Evolutionary conservation across 1,139 yeast genomes (phyloP).

Genomic region (Kurtzmaniella quercitrusa): DNA sequence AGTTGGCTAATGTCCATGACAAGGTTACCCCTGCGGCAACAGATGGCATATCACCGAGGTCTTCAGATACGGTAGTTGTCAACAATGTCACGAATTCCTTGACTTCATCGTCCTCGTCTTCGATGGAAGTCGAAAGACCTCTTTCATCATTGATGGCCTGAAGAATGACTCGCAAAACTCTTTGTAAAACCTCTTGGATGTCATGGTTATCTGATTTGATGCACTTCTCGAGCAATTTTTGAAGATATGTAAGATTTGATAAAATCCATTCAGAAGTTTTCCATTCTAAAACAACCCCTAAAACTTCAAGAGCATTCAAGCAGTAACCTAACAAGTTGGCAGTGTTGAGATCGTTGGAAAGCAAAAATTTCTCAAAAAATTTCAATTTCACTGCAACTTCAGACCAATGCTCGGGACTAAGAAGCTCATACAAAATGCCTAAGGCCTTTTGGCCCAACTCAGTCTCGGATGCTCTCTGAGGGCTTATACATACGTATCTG

Average conservation of each 20-base stretch:
- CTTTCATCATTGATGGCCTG: slow-evolving; percentile 54
- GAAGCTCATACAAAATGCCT: slow-evolving; percentile 65
- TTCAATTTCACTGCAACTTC: slow-evolving; percentile 80
- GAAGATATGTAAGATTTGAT: slow-evolving; percentile 62
- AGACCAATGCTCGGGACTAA: slow-evolving; percentile 76
- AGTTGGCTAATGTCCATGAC: slow-evolving; percentile 76
- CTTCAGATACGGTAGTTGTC: slow-evolving; percentile 73
- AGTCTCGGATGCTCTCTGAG: slow-evolving; percentile 80
- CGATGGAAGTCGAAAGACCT: slow-evolving; percentile 11
- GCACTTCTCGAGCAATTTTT: slow-evolving; percentile 74
- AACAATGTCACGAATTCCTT: slow-evolving; percentile 60
- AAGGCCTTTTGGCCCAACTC: slow-evolving; percentile 80
- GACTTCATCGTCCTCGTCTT: slow-evolving; percentile 55
- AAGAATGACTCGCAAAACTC: slow-evolving; percentile 64
- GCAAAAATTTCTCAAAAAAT: slow-evolving; percentile 81
- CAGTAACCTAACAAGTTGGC: slow-evolving; percentile 65
- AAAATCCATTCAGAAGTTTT: slow-evolving; percentile 74
- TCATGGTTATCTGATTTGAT: slow-evolving; percentile 81
- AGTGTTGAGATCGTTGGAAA: slow-evolving; percentile 71
- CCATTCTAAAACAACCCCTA: slow-evolving; percentile 81
- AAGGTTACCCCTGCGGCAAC: slow-evolving; percentile 88
- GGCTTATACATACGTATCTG: slow-evolving; percentile 82
- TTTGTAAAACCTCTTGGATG: slow-evolving; percentile 74
- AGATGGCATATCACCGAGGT: slow-evolving; percentile 74
- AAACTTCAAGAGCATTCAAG: slow-evolving; percentile 84